Evolutionary conservation across 2,329 filamentous ascomycete species (phyloP), one percentile per base, ranked within the genome.

Genomic region (Apiospora aurea): DNA sequence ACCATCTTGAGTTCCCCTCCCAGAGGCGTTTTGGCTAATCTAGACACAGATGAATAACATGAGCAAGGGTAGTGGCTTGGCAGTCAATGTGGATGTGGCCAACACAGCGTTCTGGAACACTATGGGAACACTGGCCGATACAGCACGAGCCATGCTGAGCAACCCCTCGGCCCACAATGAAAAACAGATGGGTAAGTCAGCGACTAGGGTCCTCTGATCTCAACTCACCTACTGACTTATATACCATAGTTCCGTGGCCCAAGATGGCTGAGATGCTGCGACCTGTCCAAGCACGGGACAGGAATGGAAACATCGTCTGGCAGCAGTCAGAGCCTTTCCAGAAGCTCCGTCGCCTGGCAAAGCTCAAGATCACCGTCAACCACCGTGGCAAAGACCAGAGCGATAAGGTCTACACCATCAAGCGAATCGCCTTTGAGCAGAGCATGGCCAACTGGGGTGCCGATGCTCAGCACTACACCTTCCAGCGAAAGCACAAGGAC

Each of bases 71-170:
- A 87, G 89, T 38, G 90, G 89, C 11, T 86, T 98, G 7, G 90
- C 93, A 0, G 85, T 99, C 79, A 98, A 98, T 76, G 90, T 97
- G 14, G 96, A 99, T 78, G 93, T 97, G 43, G 92, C 95, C 71
- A 97, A 98, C 79, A 93, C 94, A 0, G 93, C 93, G 16, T 99
- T 99, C 83, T 98, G 94, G 92, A 87, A 82, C 0, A 81, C 78
- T 0, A 74, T 79, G 1, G 81, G 84, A 66, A 79, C 78, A 0
- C 69, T 89, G 5, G 82, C 83, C 24, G 76, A 82, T 3, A 71
- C 88, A 2, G 79, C 79, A 11, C 34, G 76, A 26, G 72, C 72
- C 3, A 71, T 79, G 71, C 24, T 73, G 41, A 71, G 69, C 6
- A 69, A 57, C 0, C 73, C 76, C n/a, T 80, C 79, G 49, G 75